Evolutionary conservation across 331 rosid genomes (phyloP), one percentile per base, ranked within the genome.

Genomic region (Quercus phellos): DNA sequence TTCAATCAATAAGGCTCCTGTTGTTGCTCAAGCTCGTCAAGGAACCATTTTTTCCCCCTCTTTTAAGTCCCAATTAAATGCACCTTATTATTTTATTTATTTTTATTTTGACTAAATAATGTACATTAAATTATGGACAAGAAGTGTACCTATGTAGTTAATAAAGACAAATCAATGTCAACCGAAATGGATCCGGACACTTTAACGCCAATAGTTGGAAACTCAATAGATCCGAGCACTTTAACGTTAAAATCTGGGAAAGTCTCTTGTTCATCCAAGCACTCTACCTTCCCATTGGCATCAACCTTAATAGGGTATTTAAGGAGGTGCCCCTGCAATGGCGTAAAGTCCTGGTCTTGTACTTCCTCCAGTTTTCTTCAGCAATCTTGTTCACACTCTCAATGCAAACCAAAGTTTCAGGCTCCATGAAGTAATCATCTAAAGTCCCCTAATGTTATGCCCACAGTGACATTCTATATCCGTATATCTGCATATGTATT

Each of bases 391-490:
- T 93, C 75, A 93, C 92, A 0, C 61, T 59, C 59, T 79, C 82
- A 56, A 91, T 91, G 19, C 97, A 93, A 2, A 59, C 86, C 78
- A 90, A 77, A 66, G 72, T 83, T 68, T 85, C 84, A 55, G 98
- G 92, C 72, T 88, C 91, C 81, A 82, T 88, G 86, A 91, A 93
- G 87, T 81, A 75, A 30, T 24, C 78, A 50, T 90, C 79, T 29
- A 77, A 77, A 66, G 1, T 46, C 78, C 90, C 95, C 84, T 86
- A 43, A 76, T 91, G 98, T 74, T 93, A 97, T 43, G 90, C 86
- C 98, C 98, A 93, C 27, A 91, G 85, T 24, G 97, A 91, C 97
- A 91, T 93, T 85, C 98, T 82, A 75, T 91, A 88, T n/a, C 97
- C 97, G 74, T 89, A 91, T 29, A 91, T 84, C 96, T 90, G 90